Percentiles rank a stretch among this genome's conserved stretches.
phyloP scores from a whole-genome alignment of 306 rosid species.

The Cicer arietinum region DNA sequence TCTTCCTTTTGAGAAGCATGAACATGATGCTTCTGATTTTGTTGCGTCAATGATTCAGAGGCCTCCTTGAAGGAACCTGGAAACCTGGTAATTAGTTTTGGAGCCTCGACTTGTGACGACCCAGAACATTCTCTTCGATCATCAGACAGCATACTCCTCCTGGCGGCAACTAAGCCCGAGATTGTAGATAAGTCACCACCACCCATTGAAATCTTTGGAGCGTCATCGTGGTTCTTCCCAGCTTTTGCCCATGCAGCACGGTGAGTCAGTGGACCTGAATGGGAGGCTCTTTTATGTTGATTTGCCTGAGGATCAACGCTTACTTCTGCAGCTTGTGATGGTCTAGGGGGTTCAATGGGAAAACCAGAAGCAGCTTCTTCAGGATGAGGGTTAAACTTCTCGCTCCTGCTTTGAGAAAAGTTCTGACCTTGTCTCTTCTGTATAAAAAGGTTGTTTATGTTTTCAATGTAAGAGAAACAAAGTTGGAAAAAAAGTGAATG shows the following conservation, averaged over 20 bases:
- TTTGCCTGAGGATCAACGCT: slow-evolving; percentile 57
- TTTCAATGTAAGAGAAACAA: slow-evolving; percentile 25
- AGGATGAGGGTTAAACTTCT: slow-evolving; percentile 94
- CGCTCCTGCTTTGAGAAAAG: slow-evolving; percentile 88
- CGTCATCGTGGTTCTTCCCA: slow-evolving; percentile 75
- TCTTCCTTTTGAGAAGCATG: slow-evolving; percentile 76
- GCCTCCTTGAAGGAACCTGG: slow-evolving; percentile 95
- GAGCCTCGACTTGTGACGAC: slow-evolving; percentile 74
- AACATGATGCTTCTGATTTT: slow-evolving; percentile 68
- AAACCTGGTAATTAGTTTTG: slow-evolving; percentile 78
- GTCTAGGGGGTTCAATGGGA: slow-evolving; percentile 99
- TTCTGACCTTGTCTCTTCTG: slow-evolving; percentile 90
- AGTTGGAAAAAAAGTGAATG: slow-evolving; percentile 16
- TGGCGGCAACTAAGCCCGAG: slow-evolving; percentile 86
- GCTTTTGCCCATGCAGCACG: slow-evolving; percentile 91
- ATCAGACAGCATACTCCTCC: slow-evolving; percentile 86
- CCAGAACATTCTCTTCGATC: slow-evolving; percentile 81
- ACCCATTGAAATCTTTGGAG: slow-evolving; percentile 76
- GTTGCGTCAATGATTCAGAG: slow-evolving; percentile 61
- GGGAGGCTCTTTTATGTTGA: slow-evolving; percentile 94
- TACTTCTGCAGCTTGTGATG: slow-evolving; percentile 76
- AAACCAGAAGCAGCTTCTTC: slow-evolving; percentile 98
- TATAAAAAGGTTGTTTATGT: slow-evolving; percentile 21
- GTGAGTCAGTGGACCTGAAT: slow-evolving; percentile 95
- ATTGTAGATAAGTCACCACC: slow-evolving; percentile 69